Base-by-base conservation (phyloP, 768 basidiomycete genomes). In the Leccinum sublutescens region DNA sequence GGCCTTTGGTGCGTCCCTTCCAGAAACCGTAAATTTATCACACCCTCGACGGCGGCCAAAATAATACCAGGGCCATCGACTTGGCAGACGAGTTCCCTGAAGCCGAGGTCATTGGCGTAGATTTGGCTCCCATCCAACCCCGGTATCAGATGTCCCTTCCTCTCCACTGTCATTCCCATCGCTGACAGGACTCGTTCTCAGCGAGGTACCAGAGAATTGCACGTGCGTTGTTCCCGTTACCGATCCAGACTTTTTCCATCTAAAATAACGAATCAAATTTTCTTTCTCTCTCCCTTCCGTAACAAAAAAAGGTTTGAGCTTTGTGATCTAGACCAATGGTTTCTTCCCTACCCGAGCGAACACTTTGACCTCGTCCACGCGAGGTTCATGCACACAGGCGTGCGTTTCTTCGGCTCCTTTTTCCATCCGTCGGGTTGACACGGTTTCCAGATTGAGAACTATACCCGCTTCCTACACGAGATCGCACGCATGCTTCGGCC, bases 51-150 rank as follows among this genome's bases (percentile, higher is more conserved):
- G 43, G 19, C 19, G 36, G 12, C 51, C 55, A 29, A 55, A 31
- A 43, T 53, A 33, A 51, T 64, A n/a, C 21, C 52, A 88, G 86
- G 87, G 85, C 88, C 25, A 83, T 88, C 62, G 84, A 85, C 70
- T 82, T 89, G 74, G 88, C 87, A 52, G 85, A 88, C 64, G 86
- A 87, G 71, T 89, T 89, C 70, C 85, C 84, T 48, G 69, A 74
- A 52, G 85, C 79, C 59, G 84, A 88, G 63, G 84, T 89, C 61
- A 80, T 85, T 68, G 88, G 86, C 23, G 77, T 87, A 60, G 87
- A 89, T 76, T 79, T 89, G 34, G 86, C 87, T 23, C 87, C 87
- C 62, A 82, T 89, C 43, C 88, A 89, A 68, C 86, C 87, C 52
- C 80, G 83, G 87, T 88, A 73, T 57, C 69, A 66, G 31, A 61